Evolutionary conservation across 257 asterid genomes (phyloP), one percentile per base, ranked within the genome.

Genomic region (Orobanche coerulescens): DNA sequence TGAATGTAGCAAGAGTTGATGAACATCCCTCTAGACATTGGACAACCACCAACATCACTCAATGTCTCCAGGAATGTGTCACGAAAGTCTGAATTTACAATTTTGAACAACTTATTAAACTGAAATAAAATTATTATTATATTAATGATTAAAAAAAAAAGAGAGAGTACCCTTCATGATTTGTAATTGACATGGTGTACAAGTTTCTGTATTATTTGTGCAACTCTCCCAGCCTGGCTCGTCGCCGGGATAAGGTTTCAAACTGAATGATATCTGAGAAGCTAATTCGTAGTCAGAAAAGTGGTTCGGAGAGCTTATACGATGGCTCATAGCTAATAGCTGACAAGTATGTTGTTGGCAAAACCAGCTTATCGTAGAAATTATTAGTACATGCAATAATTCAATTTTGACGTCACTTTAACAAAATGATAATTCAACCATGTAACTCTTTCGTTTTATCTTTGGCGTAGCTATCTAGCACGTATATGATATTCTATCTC

Each of bases 1-100:
- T 72, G 77, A 42, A 36, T 18, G 44, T 24, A 73, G 58, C 77
- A 73, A 54, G 73, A 47, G 26, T 62, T 49, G 12, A 73, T 39
- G 23, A 44, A 67, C 67, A 67, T 2, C 13, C 77, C 77, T 10
- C 25, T 61, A 1, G 66, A 53, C 4, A 6, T 10, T 52, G 62
- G 53, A 22, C 23, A 3, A 3, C 52, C 42, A 18, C 62, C 28
- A 15, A 14, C 0, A 0, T 6, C n/a, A 9, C 25, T 52, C 20
- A 64, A 10, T 11, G 62, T 42, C 5, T 52, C 16, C 9, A 64
- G 42, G 54, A 64, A 37, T 0, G 44, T 37, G 5, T 4, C 5
- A 3, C 53, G 52, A 28, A 64, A 64, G 4, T 37, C 61, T 64
- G 54, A 52, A 64, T 51, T 52, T 24, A 0, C 0, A 8, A 50